phyloP scores from a whole-genome alignment of 2,329 filamentous ascomycete genomes.

The Zymoseptoria pseudotritici region DNA sequence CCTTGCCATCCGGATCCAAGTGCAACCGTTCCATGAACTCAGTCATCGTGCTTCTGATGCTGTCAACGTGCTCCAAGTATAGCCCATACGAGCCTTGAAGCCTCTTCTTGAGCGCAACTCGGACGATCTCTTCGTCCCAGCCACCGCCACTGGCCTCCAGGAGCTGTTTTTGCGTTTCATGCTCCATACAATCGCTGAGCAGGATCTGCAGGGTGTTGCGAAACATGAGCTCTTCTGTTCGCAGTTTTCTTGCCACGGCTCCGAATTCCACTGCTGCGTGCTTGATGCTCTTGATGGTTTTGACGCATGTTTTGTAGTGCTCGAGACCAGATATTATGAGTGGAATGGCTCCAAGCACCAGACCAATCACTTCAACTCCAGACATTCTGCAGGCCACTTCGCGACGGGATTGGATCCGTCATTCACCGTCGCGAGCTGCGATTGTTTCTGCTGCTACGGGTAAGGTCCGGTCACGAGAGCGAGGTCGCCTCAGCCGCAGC shows the following conservation, averaged over 20 bases:
- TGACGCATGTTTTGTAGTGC: slow-evolving; percentile 28
- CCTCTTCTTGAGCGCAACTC: slow-evolving; percentile 1
- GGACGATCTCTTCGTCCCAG: slow-evolving; percentile 11
- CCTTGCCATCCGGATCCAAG: slow-evolving; percentile 15
- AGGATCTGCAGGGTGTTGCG: slow-evolving; percentile 25
- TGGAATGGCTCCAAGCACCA: slow-evolving; percentile 26
- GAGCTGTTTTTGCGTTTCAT: slow-evolving; percentile 19
- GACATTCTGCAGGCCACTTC: slow-evolving; percentile 20
- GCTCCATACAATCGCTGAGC: slow-evolving; percentile 18
- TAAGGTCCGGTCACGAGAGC: too few relatives aligned
- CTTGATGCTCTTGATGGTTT: slow-evolving; percentile 24
- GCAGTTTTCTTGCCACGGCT: slow-evolving; percentile 18
- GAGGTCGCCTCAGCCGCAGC: too few relatives aligned
- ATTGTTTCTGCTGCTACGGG: too few relatives aligned
- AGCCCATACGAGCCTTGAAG: slow-evolving; percentile 3
- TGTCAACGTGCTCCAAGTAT: neutral
- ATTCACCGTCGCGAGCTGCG: too few relatives aligned
- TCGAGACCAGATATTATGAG: slow-evolving; percentile 27
- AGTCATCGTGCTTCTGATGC: neutral
- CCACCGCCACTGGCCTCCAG: slow-evolving; percentile 3
- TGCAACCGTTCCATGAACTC: slow-evolving; percentile 1
- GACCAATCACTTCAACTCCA: slow-evolving; percentile 27
- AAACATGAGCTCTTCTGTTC: slow-evolving; percentile 22
- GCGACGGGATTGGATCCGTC: too few relatives aligned
- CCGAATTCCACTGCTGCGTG: slow-evolving; percentile 21